phyloP scores from a whole-genome alignment of 2,329 filamentous ascomycete genomes.

The Fusarium pseudograminearum region DNA sequence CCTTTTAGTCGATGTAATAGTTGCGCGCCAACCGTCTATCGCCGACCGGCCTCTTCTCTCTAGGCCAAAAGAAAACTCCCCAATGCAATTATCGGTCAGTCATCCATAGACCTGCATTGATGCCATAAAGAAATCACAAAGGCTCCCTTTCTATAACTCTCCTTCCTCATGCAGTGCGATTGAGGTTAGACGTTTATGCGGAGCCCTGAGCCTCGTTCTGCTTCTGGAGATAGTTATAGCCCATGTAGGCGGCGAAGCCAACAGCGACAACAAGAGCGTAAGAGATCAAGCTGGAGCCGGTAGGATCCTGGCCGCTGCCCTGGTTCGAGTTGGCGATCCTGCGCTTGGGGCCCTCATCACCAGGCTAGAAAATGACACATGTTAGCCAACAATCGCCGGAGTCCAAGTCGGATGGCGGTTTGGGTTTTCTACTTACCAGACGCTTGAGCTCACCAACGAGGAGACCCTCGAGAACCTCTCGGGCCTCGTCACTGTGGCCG shows the following conservation, averaged over 20 bases:
- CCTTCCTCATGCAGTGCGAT: conserved; percentile 26
- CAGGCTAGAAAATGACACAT: conserved; percentile 64
- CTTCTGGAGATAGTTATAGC: conserved; percentile 84
- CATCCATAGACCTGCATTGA: conserved; percentile 32
- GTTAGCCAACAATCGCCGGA: conserved; percentile 39
- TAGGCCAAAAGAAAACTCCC: conserved; percentile 41
- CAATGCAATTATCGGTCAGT: conserved; percentile 39
- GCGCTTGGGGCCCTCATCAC: conserved; percentile 78
- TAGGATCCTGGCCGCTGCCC: conserved; percentile 59
- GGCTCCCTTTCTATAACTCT: conserved; percentile 11
- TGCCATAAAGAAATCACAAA: conserved; percentile 30
- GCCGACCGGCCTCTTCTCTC: conserved; percentile 24
- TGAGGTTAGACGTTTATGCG: conserved; percentile 46
- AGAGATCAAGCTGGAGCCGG: conserved; percentile 79
- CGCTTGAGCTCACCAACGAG: conserved; percentile 83
- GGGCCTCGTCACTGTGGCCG: conserved; percentile 97
- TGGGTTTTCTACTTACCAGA: conserved; percentile 66
- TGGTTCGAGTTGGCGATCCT: conserved; percentile 62
- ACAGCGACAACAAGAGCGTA: conserved; percentile 86
- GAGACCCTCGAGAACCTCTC: conserved; percentile 87
- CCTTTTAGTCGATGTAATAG: conserved; percentile 9
- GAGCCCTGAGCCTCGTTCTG: conserved; percentile 55
- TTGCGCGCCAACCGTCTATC: conserved; percentile 43
- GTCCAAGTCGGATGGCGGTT: background rate
- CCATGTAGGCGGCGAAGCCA: conserved; percentile 80